Evolutionary conservation across 768 basidiomycete species (phyloP).

Genomic region (Pulveroboletus ravenelii): DNA sequence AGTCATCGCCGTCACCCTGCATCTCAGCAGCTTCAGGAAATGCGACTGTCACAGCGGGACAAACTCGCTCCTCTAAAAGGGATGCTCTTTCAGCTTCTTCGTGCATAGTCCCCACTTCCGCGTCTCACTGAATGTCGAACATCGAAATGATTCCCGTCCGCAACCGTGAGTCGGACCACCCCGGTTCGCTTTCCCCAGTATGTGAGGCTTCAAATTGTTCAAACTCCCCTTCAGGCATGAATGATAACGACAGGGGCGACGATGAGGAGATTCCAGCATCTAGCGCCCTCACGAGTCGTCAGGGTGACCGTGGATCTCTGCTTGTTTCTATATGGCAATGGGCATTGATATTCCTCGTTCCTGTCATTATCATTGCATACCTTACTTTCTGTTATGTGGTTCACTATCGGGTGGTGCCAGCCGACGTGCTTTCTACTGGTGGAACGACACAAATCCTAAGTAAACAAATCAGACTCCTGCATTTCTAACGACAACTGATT

Average conservation of each 20-base stretch:
- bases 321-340: conserved; percentile 4
- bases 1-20: too few relatives aligned
- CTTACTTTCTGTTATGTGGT: conserved; percentile 17
- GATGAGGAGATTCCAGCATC: neutral
- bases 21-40: too few relatives aligned
- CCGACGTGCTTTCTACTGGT: neutral
- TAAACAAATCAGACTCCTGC: neutral
- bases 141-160: conserved; percentile 1
- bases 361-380: conserved; percentile 5
- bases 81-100: too few relatives aligned
- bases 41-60: too few relatives aligned
- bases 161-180: neutral
- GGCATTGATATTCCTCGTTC: conserved; percentile 1
- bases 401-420: conserved; percentile 12
- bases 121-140: conserved; percentile 1
- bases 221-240: too few relatives aligned
- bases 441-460: conserved; percentile 6
- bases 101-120: neutral
- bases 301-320: neutral
- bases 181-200: neutral
- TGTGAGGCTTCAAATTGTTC: too few relatives aligned
- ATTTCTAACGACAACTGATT: neutral
- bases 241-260: too few relatives aligned
- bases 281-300: neutral
- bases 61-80: too few relatives aligned